Percentiles rank a stretch among this genome's conserved stretches.
Conservation (phyloP, 2,329 filamentous ascomycete genomes). For the Mariannaea sp. region DNA sequence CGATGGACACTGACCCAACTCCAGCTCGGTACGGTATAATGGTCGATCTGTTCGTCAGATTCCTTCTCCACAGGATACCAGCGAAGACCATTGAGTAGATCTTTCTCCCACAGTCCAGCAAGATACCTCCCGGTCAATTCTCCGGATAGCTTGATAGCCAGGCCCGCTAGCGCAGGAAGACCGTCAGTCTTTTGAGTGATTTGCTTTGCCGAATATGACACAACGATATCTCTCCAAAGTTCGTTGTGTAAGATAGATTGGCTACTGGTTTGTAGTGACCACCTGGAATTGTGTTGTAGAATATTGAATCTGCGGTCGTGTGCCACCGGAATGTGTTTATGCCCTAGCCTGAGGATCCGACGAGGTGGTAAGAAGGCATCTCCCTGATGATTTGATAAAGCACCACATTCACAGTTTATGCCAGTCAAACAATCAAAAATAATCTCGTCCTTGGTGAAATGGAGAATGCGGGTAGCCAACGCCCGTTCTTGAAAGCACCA, state of each 20-base stretch:
- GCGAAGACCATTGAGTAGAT: slow-evolving; percentile 24
- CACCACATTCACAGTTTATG: slow-evolving; percentile 35
- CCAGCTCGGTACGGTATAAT: slow-evolving; percentile 32
- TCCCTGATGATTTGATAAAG: slow-evolving; percentile 22
- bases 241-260: slow-evolving; percentile 25
- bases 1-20: slow-evolving; percentile 36
- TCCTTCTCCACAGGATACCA: slow-evolving; percentile 29
- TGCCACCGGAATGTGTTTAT: slow-evolving; percentile 23
- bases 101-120: slow-evolving; percentile 34
- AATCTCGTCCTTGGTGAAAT: slow-evolving; percentile 37
- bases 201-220: slow-evolving; percentile 30
- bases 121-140: slow-evolving; percentile 29
- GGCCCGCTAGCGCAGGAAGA: slow-evolving; percentile 33
- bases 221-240: slow-evolving; percentile 32
- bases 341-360: slow-evolving; percentile 29
- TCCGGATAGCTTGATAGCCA: slow-evolving; percentile 29
- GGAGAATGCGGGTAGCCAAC: slow-evolving; percentile 35
- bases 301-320: background rate
- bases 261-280: background rate
- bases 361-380: slow-evolving; percentile 25
- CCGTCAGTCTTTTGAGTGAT: slow-evolving; percentile 32
- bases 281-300: background rate
- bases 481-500: slow-evolving; percentile 42
- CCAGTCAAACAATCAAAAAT: slow-evolving; percentile 34
- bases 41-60: background rate